A percentile compares a stretch with the other conserved stretches of the same genome.
phyloP scores from a whole-genome alignment of 2,329 filamentous ascomycete species.

The Xylogone sp. region DNA sequence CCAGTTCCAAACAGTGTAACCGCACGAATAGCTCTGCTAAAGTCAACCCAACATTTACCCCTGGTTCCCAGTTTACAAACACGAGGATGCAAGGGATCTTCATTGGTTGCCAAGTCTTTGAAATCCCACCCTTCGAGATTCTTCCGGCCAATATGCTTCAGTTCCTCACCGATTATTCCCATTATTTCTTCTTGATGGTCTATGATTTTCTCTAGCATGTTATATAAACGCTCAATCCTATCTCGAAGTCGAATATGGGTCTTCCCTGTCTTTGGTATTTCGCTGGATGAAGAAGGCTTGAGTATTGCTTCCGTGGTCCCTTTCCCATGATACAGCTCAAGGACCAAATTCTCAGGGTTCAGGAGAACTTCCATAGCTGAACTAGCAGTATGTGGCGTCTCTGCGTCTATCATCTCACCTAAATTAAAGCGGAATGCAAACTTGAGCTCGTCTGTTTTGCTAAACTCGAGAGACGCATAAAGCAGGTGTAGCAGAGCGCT shows the following conservation, averaged over 20 bases:
- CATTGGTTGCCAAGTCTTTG: constrained; percentile 16
- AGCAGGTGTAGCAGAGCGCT: constrained; percentile 22
- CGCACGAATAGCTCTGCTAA: constrained; percentile 1
- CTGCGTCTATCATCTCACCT: not conserved
- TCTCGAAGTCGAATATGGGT: too few species aligned
- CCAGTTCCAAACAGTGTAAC: constrained; percentile 23
- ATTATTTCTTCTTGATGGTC: constrained; percentile 24
- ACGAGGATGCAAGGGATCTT: constrained; percentile 14
- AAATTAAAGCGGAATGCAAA: not conserved
- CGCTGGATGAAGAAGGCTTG: too few species aligned
- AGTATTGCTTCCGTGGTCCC: too few species aligned
- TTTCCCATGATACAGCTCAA: too few species aligned
- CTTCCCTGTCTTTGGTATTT: too few species aligned
- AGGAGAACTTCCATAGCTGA: constrained; percentile 1
- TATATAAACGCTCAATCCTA: constrained; percentile 15
- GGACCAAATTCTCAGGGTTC: constrained; percentile 2
- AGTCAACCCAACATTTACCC: constrained; percentile 5
- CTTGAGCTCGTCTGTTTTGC: constrained; percentile 4
- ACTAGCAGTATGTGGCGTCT: not conserved
- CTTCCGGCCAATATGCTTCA: constrained; percentile 8
- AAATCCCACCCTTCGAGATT: constrained; percentile 29
- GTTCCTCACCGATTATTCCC: too few species aligned
- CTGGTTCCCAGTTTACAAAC: constrained; percentile 5
- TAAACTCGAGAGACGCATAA: constrained; percentile 14
- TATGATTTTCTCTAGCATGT: constrained; percentile 21